A percentile compares a stretch with the other conserved stretches of the same genome.
Conservation (phyloP, 2,329 filamentous ascomycete species). For the Sclerotinia sclerotiorum region DNA sequence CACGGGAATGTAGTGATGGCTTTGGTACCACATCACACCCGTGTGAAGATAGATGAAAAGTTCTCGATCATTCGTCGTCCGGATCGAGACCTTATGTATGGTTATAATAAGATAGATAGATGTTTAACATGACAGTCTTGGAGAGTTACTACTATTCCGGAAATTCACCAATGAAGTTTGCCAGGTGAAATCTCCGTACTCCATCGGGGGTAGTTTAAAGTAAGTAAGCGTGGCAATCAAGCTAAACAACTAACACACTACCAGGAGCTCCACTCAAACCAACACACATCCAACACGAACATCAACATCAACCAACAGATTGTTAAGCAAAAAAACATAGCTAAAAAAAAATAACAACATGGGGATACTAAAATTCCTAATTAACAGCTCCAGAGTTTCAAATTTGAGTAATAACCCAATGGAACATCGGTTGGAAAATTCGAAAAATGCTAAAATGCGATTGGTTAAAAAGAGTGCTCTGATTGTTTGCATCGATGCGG, state of each 20-base stretch:
- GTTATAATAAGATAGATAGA: slow-evolving; percentile 2
- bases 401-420: background rate
- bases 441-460: background rate
- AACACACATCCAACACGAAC: slow-evolving; percentile 4
- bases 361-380: background rate
- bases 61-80: slow-evolving; percentile 6
- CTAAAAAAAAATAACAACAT: too few relatives aligned
- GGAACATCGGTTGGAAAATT: background rate
- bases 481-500: slow-evolving; percentile 4
- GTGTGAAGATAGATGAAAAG: slow-evolving; percentile 16
- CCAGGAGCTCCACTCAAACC: background rate
- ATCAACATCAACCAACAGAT: background rate
- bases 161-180: slow-evolving; percentile 14
- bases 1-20: slow-evolving; percentile 22
- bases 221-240: slow-evolving; percentile 17
- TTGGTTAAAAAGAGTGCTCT: background rate
- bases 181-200: slow-evolving; percentile 8
- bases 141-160: background rate
- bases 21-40: slow-evolving; percentile 19
- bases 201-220: slow-evolving; percentile 7
- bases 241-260: slow-evolving; percentile 3
- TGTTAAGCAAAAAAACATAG: background rate
- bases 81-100: slow-evolving; percentile 8
- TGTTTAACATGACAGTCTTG: slow-evolving; percentile 3
- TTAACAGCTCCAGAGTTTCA: background rate